Percentiles rank a stretch among this genome's conserved stretches.
These are phyloP conservation scores for Fusarium sulawesiense DNA, from an alignment of 2,329 filamentous ascomycete species.

Conservation along the genomic window DNA sequence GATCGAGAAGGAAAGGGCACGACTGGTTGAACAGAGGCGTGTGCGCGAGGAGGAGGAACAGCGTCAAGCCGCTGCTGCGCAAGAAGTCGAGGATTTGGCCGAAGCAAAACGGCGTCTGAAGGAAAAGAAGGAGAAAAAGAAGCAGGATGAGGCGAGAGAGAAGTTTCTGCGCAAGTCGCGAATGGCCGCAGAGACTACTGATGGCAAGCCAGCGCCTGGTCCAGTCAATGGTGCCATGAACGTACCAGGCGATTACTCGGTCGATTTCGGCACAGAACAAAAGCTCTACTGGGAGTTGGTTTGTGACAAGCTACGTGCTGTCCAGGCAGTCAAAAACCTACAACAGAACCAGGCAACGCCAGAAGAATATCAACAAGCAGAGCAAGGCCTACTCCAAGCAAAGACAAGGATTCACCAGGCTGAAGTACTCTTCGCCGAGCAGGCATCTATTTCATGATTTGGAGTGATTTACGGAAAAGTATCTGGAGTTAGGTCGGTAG, in stretches of 20 bases:
- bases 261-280: constrained; percentile 46
- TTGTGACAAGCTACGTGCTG: constrained; percentile 56
- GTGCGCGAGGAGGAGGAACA: constrained; percentile 53
- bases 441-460: constrained; percentile 35
- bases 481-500: constrained; percentile 35
- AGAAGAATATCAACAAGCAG: constrained; percentile 47
- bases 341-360: constrained; percentile 42
- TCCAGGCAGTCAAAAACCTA: constrained; percentile 52
- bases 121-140: constrained; percentile 56
- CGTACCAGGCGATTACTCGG: constrained; percentile 52
- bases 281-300: constrained; percentile 56
- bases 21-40: constrained; percentile 53
- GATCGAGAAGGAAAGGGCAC: constrained; percentile 53
- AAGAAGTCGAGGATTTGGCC: constrained; percentile 54
- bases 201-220: constrained; percentile 38
- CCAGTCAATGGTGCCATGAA: constrained; percentile 51
- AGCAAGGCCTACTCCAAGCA: constrained; percentile 47
- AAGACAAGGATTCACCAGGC: constrained; percentile 53
- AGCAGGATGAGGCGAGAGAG: constrained; percentile 46
- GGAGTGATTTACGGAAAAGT: constrained; percentile 1
- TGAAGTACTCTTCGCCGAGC: constrained; percentile 52
- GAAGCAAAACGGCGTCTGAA: constrained; percentile 54
- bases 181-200: constrained; percentile 48
- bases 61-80: constrained; percentile 52
- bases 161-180: constrained; percentile 51